phyloP scores from a whole-genome alignment of 1,284 basidiomycete species.

The Veloporphyrellus conicus region DNA sequence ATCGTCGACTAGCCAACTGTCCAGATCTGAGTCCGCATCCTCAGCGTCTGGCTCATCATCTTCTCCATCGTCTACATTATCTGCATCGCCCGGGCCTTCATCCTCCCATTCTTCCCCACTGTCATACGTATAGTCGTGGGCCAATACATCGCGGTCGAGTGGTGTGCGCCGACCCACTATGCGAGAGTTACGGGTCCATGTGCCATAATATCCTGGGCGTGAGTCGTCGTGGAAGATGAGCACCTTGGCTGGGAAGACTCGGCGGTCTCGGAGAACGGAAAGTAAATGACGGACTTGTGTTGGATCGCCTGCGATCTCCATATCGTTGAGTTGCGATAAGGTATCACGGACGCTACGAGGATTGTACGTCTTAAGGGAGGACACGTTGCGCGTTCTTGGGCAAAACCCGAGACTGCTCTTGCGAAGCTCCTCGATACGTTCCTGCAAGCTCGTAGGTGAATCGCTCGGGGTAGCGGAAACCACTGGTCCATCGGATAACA shows the following conservation, averaged over 20 bases:
- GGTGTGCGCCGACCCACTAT: constrained; percentile 72
- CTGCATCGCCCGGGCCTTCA: constrained; percentile 65
- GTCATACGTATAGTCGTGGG: constrained; percentile 78
- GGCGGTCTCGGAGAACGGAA: constrained; percentile 53
- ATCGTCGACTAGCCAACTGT: constrained; percentile 75
- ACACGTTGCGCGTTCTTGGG: constrained; percentile 4
- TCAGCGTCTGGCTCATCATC: constrained; percentile 61
- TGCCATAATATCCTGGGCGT: constrained; percentile 82
- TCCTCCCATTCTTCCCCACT: constrained; percentile 85
- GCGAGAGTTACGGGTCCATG: constrained; percentile 74
- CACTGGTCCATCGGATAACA: not conserved
- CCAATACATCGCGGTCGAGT: constrained; percentile 62
- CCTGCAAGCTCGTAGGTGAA: constrained; percentile 14
- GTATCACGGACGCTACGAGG: constrained; percentile 50
- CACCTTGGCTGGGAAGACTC: constrained; percentile 62
- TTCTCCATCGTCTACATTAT: constrained; percentile 69
- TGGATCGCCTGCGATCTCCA: constrained; percentile 69
- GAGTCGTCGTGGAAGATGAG: constrained; percentile 73
- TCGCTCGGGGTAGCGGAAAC: not conserved
- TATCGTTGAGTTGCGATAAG: constrained; percentile 64
- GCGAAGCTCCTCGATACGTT: constrained; percentile 15
- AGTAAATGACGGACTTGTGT: constrained; percentile 55
- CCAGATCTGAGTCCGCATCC: constrained; percentile 65
- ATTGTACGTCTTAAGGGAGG: constrained; percentile 35
- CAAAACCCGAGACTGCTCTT: constrained; percentile 5